These are phyloP conservation scores for Umbellularia californica DNA, from an alignment of 164 flowering plant genomes.

Conservation along the genomic window DNA sequence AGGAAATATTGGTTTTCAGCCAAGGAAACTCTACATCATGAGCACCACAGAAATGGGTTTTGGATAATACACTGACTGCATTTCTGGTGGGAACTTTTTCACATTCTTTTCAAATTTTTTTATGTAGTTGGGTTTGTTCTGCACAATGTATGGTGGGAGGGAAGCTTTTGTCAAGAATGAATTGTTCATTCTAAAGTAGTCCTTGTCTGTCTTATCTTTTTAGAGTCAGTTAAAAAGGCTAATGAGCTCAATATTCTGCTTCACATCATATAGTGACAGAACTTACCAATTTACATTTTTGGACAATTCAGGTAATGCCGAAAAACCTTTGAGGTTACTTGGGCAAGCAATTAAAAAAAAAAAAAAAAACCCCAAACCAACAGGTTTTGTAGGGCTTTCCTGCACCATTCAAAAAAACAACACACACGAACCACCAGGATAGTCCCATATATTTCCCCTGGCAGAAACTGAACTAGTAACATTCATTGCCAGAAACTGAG, in stretches of 20 bases:
- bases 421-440: too few relatives aligned
- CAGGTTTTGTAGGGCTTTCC: too few relatives aligned
- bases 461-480: too few relatives aligned
- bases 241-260: not conserved
- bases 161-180: not conserved
- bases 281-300: not conserved
- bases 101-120: not conserved
- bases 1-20: constrained; percentile 2
- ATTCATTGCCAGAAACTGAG: too few relatives aligned
- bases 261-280: not conserved
- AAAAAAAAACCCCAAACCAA: too few relatives aligned
- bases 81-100: not conserved
- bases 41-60: constrained; percentile 19
- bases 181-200: not conserved
- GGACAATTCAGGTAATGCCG: not conserved
- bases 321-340: too few relatives aligned
- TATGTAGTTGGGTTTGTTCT: too few relatives aligned
- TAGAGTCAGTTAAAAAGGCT: too few relatives aligned
- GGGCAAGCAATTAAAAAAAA: too few relatives aligned
- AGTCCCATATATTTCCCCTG: too few relatives aligned
- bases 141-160: not conserved
- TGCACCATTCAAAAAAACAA: too few relatives aligned
- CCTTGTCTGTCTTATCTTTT: not conserved
- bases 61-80: constrained; percentile 21
- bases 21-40: constrained; percentile 3